These are phyloP conservation scores for Lepidium africanum DNA, from an alignment of 345 rosid species.

Conservation along the genomic window DNA sequence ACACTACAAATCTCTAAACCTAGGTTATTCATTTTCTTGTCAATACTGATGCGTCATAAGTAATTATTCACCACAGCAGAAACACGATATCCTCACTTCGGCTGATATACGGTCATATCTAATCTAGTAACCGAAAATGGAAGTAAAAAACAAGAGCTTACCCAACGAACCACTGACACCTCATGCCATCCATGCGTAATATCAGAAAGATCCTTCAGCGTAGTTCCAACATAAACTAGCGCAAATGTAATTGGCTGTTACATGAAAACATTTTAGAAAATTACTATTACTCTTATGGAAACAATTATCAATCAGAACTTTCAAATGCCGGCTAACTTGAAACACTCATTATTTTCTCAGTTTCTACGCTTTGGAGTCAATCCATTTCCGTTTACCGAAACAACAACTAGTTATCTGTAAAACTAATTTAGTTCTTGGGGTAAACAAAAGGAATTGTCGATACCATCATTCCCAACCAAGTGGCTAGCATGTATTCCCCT, in stretches of 20 bases:
- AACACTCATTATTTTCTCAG: neutral
- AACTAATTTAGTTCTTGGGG: neutral
- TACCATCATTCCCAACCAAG: conserved; percentile 65
- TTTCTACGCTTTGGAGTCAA: neutral
- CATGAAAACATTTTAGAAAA: conserved; percentile 2
- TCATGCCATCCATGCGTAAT: conserved; percentile 47
- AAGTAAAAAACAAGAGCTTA: conserved; percentile 14
- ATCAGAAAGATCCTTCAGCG: conserved; percentile 50
- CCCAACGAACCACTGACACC: conserved; percentile 43
- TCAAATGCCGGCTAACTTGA: conserved; percentile 3
- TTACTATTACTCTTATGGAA: neutral
- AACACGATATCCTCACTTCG: neutral
- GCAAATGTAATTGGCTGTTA: conserved; percentile 49
- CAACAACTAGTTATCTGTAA: neutral
- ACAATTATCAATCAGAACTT: neutral
- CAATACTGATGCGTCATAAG: neutral
- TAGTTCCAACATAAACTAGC: conserved; percentile 50
- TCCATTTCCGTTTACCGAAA: neutral
- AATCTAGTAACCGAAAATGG: neutral
- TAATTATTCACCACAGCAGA: neutral
- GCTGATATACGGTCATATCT: neutral
- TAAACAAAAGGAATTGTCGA: neutral
- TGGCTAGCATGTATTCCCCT: conserved; percentile 43
- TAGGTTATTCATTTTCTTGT: neutral
- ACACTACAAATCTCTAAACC: neutral